Conservation (phyloP, 2,329 filamentous ascomycete species). For the Septoria linicola region DNA sequence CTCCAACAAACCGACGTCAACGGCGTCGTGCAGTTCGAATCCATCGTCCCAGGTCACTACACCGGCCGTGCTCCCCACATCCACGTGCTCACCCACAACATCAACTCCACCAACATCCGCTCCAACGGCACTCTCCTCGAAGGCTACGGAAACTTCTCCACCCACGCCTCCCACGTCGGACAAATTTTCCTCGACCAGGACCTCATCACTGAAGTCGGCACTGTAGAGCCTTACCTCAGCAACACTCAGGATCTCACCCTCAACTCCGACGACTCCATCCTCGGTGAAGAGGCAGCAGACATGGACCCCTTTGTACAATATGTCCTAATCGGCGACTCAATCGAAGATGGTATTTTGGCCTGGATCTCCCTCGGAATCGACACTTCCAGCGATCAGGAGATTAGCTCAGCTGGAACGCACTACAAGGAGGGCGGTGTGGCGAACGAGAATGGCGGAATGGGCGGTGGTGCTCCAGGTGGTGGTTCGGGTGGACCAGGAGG, state of each 20-base stretch:
- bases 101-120: conserved; percentile 37
- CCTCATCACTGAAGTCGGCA: conserved; percentile 54
- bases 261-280: conserved; percentile 53
- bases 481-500: conserved; percentile 3
- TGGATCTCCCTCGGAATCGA: conserved; percentile 57
- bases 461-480: too few relatives aligned
- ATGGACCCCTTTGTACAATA: conserved; percentile 61
- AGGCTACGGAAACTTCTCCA: conserved; percentile 30
- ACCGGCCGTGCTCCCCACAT: conserved; percentile 45
- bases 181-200: conserved; percentile 65
- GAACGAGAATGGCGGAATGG: conserved; percentile 23
- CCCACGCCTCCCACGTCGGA: conserved; percentile 58
- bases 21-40: conserved; percentile 46
- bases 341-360: conserved; percentile 53
- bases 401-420: conserved; percentile 23
- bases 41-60: conserved; percentile 49
- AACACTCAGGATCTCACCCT: conserved; percentile 47
- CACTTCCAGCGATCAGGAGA: conserved; percentile 31
- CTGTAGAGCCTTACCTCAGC: conserved; percentile 46
- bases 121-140: conserved; percentile 53
- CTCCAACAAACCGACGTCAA: conserved; percentile 43
- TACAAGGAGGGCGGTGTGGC: conserved; percentile 28
- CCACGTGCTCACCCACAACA: conserved; percentile 43
- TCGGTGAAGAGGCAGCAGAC: conserved; percentile 48
- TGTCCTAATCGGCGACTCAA: conserved; percentile 54